Conservation (phyloP, 2,329 filamentous ascomycete genomes). For the Cladosporium colombiae region DNA sequence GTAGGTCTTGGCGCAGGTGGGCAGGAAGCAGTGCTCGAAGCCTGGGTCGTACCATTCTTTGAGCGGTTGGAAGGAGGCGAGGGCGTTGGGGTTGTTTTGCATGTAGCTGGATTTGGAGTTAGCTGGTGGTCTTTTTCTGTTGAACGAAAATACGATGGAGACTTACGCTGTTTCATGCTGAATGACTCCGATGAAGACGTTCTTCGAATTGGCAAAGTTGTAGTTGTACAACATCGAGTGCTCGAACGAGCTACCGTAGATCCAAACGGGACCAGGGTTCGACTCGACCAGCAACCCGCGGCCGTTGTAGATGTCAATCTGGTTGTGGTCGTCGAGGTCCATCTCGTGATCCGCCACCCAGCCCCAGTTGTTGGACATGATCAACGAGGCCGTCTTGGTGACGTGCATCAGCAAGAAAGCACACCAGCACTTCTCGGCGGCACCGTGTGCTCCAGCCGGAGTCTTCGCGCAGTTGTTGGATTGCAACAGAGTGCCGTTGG, state of each 20-base stretch:
- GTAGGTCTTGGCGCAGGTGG: conserved; percentile 70
- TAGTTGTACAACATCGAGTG: conserved; percentile 73
- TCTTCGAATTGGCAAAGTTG: conserved; percentile 73
- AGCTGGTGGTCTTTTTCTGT: neutral
- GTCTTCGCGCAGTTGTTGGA: conserved; percentile 76
- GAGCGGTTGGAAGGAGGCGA: conserved; percentile 63
- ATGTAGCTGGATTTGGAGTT: conserved; percentile 52
- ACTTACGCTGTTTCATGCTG: conserved; percentile 84
- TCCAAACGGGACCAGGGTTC: conserved; percentile 41
- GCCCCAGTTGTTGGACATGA: conserved; percentile 88
- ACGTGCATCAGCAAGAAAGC: conserved; percentile 60
- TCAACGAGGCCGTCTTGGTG: conserved; percentile 61
- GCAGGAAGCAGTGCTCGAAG: conserved; percentile 61
- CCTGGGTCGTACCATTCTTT: conserved; percentile 65
- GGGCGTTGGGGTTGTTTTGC: conserved; percentile 77
- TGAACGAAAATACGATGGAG: neutral
- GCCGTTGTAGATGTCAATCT: conserved; percentile 83
- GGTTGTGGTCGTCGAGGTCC: conserved; percentile 68
- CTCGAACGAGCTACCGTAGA: conserved; percentile 69
- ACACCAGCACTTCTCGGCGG: conserved; percentile 68
- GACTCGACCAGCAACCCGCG: conserved; percentile 75
- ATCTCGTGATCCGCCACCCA: conserved; percentile 94
- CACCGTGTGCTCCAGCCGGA: conserved; percentile 52
- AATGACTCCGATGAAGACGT: conserved; percentile 79
- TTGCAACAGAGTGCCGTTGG: conserved; percentile 62